These are phyloP conservation scores for Physcomitrium patens DNA, from an alignment of 225 moss, liverwort and hornwort species.

Conservation along the genomic window DNA sequence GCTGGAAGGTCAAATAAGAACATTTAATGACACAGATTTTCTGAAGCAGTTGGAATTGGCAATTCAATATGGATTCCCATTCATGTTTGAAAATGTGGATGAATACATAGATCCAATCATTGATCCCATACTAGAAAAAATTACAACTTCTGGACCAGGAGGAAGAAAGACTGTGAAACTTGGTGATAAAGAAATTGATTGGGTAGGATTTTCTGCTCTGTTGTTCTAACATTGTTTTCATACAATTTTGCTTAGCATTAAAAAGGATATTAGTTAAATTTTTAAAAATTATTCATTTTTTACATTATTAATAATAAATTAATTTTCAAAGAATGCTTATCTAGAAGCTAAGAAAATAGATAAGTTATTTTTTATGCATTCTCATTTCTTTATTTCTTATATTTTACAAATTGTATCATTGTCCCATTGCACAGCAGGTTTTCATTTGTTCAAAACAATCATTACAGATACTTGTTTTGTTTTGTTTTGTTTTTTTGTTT, in stretches of 20 bases:
- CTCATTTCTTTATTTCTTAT: too few species aligned
- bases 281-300: too few species aligned
- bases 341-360: too few species aligned
- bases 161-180: slow-evolving; percentile 77
- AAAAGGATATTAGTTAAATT: too few species aligned
- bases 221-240: rapidly evolving
- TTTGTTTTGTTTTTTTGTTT: rapidly evolving
- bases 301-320: too few species aligned
- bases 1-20: slow-evolving; percentile 79
- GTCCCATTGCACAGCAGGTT: too few species aligned
- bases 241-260: too few species aligned
- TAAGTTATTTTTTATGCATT: too few species aligned
- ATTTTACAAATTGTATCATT: too few species aligned
- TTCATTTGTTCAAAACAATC: too few species aligned
- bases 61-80: slow-evolving; percentile 93
- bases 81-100: slow-evolving; percentile 95
- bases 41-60: slow-evolving; percentile 92
- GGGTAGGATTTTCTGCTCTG: slow-evolving; percentile 41
- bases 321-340: too few species aligned
- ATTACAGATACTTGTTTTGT: not conserved
- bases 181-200: slow-evolving; percentile 93
- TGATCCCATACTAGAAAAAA: slow-evolving; percentile 89
- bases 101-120: slow-evolving; percentile 95
- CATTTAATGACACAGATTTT: slow-evolving; percentile 92
- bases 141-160: slow-evolving; percentile 49